Evolutionary conservation across 202 grass and related monocot species (phyloP), one percentile per base, ranked within the genome.

Genomic region (Miscanthus sacchariflorus): DNA sequence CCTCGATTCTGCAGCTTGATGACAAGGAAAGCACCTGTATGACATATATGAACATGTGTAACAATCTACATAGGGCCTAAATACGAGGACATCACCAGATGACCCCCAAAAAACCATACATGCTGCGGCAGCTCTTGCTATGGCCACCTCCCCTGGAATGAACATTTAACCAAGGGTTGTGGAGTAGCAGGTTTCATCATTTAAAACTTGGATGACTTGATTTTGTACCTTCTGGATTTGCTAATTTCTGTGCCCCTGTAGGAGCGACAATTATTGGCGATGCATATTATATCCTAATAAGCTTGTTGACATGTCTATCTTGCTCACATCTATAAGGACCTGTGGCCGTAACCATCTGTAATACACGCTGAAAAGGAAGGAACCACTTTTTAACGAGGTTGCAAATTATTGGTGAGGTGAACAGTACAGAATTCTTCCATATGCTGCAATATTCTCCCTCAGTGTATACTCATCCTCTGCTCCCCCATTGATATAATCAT

Each of bases 321-420:
- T 96, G 50, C 89, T 94, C 25, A 96, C 94, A 89, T 98, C 96
- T 81, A 96, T 67, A 81, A 98, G 96, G 76, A 98, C 69, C n/a
- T 92, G 87, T 12, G 96, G 96, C 28, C 89, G 82, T 89, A 99
- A 99, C 88, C 96, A 30, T 96, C 89, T 46, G 61, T 25, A 58
- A 79, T 68, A 11, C 17, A 76, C 7, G 43, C 23, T 15, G 14
- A 72, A 67, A 76, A 48, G 69, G 73, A 2, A 56, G 59, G 19
- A 18, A 2, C 49, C 67, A 77, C 36, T n/a, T 66, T 18, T 67
- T 52, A 6, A 71, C 46, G 27, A 56, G 12, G 65, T 39, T 46
- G 5, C 18, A 52, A 74, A 70, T 3, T 24, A 70, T 8, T 35
- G 4, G 56, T 35, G 68, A 38, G 36, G 36, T 5, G 2, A 35